Percentiles rank a stretch among this genome's conserved stretches.
phyloP scores from a whole-genome alignment of 164 flowering plant species.

The Berberis thunbergii region DNA sequence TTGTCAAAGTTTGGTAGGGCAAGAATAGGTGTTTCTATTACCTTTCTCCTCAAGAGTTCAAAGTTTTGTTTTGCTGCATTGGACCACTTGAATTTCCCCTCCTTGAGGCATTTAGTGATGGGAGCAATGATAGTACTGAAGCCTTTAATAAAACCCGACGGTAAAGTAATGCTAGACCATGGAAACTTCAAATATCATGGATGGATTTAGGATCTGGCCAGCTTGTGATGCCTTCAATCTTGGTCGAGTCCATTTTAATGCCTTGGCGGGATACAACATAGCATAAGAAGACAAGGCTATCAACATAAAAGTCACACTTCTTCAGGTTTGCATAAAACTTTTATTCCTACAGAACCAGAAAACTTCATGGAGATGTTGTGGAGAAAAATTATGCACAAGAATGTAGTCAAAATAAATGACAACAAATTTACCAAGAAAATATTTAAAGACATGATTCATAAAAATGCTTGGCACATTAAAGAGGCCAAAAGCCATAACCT shows the following conservation, averaged over 20 bases:
- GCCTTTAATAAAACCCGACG: not conserved
- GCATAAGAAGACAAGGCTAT: not conserved
- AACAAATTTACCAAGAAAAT: constrained; percentile 4
- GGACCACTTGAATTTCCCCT: not conserved
- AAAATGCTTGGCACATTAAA: not conserved
- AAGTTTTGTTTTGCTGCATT: not conserved
- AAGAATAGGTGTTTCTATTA: not conserved
- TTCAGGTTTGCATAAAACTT: not conserved
- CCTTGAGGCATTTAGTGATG: not conserved
- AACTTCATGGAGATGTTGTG: not conserved
- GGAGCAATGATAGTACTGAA: not conserved
- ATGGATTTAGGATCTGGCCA: not conserved
- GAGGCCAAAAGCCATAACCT: not conserved
- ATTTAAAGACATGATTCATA: not conserved
- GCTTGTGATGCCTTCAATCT: not conserved
- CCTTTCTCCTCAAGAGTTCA: not conserved
- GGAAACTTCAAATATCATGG: not conserved
- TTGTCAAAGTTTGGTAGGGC: not conserved
- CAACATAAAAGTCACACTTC: not conserved
- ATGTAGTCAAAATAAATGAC: constrained; percentile 12
- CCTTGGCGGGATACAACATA: not conserved
- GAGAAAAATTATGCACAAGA: not conserved
- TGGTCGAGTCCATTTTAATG: not conserved
- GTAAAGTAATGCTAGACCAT: not conserved
- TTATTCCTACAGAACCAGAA: not conserved